Base-by-base conservation (phyloP, 345 rosid genomes). In the Populus davidiana region DNA sequence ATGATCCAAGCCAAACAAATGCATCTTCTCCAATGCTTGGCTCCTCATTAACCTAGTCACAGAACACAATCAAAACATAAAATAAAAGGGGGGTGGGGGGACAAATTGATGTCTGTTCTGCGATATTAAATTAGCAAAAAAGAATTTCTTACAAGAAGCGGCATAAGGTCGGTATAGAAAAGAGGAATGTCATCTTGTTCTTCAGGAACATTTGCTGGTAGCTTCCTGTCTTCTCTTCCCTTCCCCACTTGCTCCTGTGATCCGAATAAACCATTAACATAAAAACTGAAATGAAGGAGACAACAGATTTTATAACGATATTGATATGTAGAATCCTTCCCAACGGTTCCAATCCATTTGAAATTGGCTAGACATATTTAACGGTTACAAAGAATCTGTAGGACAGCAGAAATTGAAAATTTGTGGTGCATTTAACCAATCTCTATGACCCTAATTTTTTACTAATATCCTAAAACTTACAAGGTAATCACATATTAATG, bases 151-250 rank as follows among this genome's bases (percentile, higher is more conserved):
- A 96, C 99, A 0, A 96, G 91, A 80, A 96, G 94, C 5, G 97
- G 97, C 98, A 96, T 90, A 69, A 91, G 75, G 85, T 93, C 97
- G 20, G 98, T 82, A 71, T 93, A 93, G 77, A 96, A 96, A 23
- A 93, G 97, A 79, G 95, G 77, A 78, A 86, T 78, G 2, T 96
- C 99, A 54, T 92, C 98, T 65, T 86, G 85, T 67, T 86, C 96
- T 25, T 83, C 74, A 52, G 87, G 74, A 33, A 75, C 52, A n/a
- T 80, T 64, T 72, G 82, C 69, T 6, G 73, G 78, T 59, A 78
- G 79, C 80, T 80, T 87, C 81, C 71, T 82, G 10, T 96, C 99
- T 83, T 91, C 93, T 72, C 76, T 86, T 81, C 82, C 93, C 78
- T 93, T 96, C 16, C 87, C 93, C 75, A 70, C 47, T 25, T 80